Conservation (phyloP, 441 rosid genomes). For the Hura crepitans region DNA sequence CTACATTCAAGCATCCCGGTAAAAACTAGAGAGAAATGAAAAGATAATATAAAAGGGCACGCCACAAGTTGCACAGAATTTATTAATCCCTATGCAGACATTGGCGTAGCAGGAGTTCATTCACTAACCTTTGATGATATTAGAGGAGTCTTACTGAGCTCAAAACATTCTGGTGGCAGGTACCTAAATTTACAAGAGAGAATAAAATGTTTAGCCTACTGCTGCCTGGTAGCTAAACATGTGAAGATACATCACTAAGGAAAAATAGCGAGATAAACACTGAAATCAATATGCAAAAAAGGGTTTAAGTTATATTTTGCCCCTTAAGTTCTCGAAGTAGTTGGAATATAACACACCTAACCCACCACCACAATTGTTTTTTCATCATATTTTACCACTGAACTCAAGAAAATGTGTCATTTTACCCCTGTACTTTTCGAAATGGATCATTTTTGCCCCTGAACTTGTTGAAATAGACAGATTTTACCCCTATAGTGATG, state of each 20-base stretch:
- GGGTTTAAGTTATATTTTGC: no score
- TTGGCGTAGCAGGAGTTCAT: not conserved
- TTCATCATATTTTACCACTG: no score
- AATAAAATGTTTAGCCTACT: not conserved
- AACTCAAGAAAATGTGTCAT: no score
- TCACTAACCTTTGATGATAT: slow-evolving; percentile 88
- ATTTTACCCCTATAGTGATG: no score
- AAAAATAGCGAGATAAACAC: not conserved
- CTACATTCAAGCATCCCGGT: not conserved
- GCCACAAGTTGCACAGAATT: not conserved
- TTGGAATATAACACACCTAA: no score
- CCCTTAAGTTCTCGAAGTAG: no score
- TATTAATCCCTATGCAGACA: not conserved
- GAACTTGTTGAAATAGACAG: no score
- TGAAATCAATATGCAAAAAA: not conserved
- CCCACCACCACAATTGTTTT: no score
- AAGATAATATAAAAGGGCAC: not conserved
- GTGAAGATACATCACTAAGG: not conserved
- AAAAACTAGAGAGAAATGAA: not conserved
- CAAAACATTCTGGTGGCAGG: slow-evolving; percentile 98
- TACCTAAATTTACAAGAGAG: slow-evolving; percentile 51
- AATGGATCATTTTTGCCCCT: no score
- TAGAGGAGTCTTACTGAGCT: slow-evolving; percentile 81
- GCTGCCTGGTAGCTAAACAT: not conserved
- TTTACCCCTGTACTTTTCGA: no score